Conservation (phyloP, 257 asterid genomes). For the Nicotiana knightiana region DNA sequence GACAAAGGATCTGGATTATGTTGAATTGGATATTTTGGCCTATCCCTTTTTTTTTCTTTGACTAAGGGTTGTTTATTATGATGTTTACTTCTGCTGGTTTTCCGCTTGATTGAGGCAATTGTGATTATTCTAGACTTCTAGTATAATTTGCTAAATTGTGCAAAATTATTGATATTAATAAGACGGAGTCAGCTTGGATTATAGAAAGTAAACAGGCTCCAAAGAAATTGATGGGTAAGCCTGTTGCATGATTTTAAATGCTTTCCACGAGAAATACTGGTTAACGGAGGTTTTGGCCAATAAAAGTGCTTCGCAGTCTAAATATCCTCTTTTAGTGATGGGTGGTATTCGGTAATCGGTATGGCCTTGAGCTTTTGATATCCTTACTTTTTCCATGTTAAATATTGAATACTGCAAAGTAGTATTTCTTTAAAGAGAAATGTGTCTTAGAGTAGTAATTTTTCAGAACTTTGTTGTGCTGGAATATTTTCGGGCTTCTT, state of each 20-base stretch:
- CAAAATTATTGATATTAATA: background rate
- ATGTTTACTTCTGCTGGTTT: conserved; percentile 1
- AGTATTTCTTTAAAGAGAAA: background rate
- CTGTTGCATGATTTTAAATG: background rate
- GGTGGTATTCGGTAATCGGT: background rate
- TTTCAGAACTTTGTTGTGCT: background rate
- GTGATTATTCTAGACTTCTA: background rate
- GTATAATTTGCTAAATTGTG: background rate
- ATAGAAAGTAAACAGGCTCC: conserved; percentile 1
- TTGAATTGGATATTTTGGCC: background rate
- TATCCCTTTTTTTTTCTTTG: background rate
- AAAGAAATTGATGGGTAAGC: conserved; percentile 1
- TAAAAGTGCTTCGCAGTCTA: background rate
- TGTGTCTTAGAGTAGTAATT: background rate
- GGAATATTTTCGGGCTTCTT: background rate
- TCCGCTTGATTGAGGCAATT: background rate
- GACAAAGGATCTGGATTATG: background rate
- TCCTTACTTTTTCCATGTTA: background rate
- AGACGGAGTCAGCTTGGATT: background rate
- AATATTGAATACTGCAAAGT: background rate
- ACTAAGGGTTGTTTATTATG: background rate
- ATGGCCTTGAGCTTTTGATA: background rate
- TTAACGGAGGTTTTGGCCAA: background rate
- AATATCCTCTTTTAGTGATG: background rate
- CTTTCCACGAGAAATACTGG: background rate